Percentiles rank a stretch among this genome's conserved stretches.
Conservation (phyloP, 2,329 filamentous ascomycete species). For the Fusarium falciforme region DNA sequence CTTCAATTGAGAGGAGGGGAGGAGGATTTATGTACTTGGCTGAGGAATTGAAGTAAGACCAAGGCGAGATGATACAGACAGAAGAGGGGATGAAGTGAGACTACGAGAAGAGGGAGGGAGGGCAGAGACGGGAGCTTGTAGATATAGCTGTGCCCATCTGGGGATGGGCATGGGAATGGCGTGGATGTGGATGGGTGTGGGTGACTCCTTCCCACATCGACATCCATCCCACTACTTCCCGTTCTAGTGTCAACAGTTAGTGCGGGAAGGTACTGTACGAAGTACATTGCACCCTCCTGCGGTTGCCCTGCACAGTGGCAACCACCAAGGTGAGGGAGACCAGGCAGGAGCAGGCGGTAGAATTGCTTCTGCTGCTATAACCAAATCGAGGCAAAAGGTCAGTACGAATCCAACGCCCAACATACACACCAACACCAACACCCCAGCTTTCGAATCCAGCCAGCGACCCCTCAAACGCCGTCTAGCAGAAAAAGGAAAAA, state of each 20-base stretch:
- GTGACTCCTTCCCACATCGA: neutral
- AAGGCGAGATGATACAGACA: slow-evolving; percentile 12
- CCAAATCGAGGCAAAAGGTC: slow-evolving; percentile 10
- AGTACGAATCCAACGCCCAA: slow-evolving; percentile 16
- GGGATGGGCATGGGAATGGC: neutral
- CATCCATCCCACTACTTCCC: slow-evolving; percentile 3
- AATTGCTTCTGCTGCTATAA: slow-evolving; percentile 3
- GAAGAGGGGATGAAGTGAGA: slow-evolving; percentile 1
- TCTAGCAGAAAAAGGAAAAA: neutral
- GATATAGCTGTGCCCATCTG: slow-evolving; percentile 8
- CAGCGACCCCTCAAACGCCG: slow-evolving; percentile 11
- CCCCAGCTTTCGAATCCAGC: neutral
- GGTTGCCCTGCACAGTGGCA: neutral
- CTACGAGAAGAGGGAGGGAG: slow-evolving; percentile 17
- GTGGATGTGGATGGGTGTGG: neutral
- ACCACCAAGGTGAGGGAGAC: slow-evolving; percentile 1
- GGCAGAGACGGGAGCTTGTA: slow-evolving; percentile 25
- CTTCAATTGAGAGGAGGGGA: slow-evolving; percentile 23
- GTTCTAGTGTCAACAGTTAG: slow-evolving; percentile 29
- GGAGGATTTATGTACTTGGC: slow-evolving; percentile 28
- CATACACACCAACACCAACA: neutral
- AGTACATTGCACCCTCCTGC: slow-evolving; percentile 6
- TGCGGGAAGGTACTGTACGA: slow-evolving; percentile 16
- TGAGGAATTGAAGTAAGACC: slow-evolving; percentile 12
- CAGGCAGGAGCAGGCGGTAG: neutral